Base-by-base conservation (phyloP, 257 asterid genomes). In the Solanum virginianum region DNA sequence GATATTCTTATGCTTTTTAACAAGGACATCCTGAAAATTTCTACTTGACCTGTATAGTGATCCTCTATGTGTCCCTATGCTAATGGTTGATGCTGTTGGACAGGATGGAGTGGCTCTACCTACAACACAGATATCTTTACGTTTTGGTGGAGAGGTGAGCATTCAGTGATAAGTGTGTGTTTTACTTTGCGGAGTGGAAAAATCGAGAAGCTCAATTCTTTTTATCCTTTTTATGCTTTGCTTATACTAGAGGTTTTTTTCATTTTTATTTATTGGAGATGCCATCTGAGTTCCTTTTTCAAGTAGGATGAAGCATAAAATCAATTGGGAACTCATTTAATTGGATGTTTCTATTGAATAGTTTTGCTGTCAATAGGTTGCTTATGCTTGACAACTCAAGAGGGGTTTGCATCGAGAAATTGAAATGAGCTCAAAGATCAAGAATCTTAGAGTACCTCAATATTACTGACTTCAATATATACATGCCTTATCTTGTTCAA, bases 131-230 rank as follows among this genome's bases (percentile, higher is more conserved):
- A 89, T 94, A 86, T 87, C 90, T 84, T 86, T 97, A 90, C 94
- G 97, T 56, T 97, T 91, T 71, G 99, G 99, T 83, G 99, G 99
- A 90, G 99, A 97, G 98, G 99, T 96, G 89, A 91, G 91, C 82
- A 84, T 63, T 66, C 26, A 80, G 72, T 83, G 51, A 80, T 70
- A 47, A 26, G 29, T 86, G 49, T 85, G 29, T 66, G 29, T 69
- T 79, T 85, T 85, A 65, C 59, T 45, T 65, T 82, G 74, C 79
- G 0, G 47, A 24, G 12, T 54, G 22, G 53, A 41, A 55, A 43
- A 80, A 41, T 39, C 41, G 18, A 87, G 54, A 63, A 68, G 80
- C 86, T 47, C 14, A 24, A 82, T 72, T 66, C 14, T 65, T 39
- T 6, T 65, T 65, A 83, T 83, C 65, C 24, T 72, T 22, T 75